Percentiles rank a stretch among this genome's conserved stretches.
These are phyloP conservation scores for Acacia concinna DNA, from an alignment of 331 rosid genomes.

Conservation along the genomic window DNA sequence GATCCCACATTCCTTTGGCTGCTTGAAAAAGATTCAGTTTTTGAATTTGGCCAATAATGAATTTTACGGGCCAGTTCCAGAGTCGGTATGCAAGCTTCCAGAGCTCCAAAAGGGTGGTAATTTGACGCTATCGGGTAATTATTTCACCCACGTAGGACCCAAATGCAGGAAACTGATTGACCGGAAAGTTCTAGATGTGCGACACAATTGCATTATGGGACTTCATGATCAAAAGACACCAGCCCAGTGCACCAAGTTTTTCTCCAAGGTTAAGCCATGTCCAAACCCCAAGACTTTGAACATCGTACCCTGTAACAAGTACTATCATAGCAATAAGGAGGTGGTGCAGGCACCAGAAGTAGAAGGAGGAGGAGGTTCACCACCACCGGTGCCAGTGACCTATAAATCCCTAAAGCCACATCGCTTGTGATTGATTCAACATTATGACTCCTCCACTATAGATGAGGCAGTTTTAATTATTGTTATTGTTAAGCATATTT, in stretches of 20 bases:
- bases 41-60: constrained; percentile 48
- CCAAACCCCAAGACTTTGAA: constrained; percentile 30
- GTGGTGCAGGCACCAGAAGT: neutral
- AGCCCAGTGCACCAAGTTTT: constrained; percentile 39
- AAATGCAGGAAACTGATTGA: constrained; percentile 51
- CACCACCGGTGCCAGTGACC: constrained; percentile 44
- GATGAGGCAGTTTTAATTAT: neutral
- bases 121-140: constrained; percentile 51
- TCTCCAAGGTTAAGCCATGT: constrained; percentile 28
- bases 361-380: neutral
- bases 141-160: constrained; percentile 61
- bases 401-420: constrained; percentile 55
- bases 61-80: constrained; percentile 66
- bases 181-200: constrained; percentile 42
- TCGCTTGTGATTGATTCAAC: neutral
- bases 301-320: constrained; percentile 46
- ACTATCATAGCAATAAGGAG: neutral
- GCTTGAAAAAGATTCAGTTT: constrained; percentile 45
- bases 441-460: neutral
- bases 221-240: constrained; percentile 47
- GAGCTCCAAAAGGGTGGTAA: constrained; percentile 26
- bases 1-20: constrained; percentile 64
- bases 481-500: neutral
- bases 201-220: constrained; percentile 49
- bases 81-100: constrained; percentile 53